Evolutionary conservation across 495 filamentous ascomycete genomes (phyloP).

Genomic region (Mycothermus thermophilus): DNA sequence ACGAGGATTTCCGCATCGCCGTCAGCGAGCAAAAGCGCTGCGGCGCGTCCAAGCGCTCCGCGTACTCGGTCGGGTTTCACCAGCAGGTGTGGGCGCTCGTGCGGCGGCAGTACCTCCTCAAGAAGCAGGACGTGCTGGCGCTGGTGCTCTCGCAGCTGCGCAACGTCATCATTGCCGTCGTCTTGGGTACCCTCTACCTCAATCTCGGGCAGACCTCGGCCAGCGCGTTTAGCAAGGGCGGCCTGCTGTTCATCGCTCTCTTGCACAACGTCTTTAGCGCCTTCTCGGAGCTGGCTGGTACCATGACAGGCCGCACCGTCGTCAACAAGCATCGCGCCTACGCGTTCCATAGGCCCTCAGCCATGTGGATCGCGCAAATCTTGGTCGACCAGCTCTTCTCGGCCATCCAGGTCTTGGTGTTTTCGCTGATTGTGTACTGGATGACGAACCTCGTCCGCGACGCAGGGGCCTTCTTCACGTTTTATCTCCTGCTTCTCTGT

Average conservation of each 20-base stretch:
- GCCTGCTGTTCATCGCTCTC: constrained; percentile 59
- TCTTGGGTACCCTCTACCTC: constrained; percentile 67
- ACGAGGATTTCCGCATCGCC: constrained; percentile 65
- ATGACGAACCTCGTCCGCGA: constrained; percentile 54
- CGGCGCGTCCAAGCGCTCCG: constrained; percentile 48
- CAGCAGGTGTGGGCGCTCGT: constrained; percentile 71
- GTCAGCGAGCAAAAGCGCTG: constrained; percentile 64
- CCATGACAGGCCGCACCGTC: constrained; percentile 60
- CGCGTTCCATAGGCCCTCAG: constrained; percentile 64
- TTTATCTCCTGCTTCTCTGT: constrained; percentile 52
- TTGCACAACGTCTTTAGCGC: constrained; percentile 72
- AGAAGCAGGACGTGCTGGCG: constrained; percentile 70
- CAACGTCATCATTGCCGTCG: constrained; percentile 59
- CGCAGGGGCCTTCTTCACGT: constrained; percentile 68
- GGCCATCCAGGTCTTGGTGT: constrained; percentile 51
- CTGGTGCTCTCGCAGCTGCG: constrained; percentile 65
- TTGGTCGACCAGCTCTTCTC: constrained; percentile 63
- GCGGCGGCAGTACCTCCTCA: constrained; percentile 70
- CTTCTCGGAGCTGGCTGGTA: constrained; percentile 55
- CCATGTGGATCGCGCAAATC: constrained; percentile 68
- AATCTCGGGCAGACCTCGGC: constrained; percentile 49
- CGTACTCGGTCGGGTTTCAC: constrained; percentile 69
- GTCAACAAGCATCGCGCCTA: constrained; percentile 71
- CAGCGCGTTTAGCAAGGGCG: constrained; percentile 64
- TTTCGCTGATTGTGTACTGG: constrained; percentile 68